Evolutionary conservation across 495 filamentous ascomycete species (phyloP), one percentile per base, ranked within the genome.

Genomic region (Neurospora africana): DNA sequence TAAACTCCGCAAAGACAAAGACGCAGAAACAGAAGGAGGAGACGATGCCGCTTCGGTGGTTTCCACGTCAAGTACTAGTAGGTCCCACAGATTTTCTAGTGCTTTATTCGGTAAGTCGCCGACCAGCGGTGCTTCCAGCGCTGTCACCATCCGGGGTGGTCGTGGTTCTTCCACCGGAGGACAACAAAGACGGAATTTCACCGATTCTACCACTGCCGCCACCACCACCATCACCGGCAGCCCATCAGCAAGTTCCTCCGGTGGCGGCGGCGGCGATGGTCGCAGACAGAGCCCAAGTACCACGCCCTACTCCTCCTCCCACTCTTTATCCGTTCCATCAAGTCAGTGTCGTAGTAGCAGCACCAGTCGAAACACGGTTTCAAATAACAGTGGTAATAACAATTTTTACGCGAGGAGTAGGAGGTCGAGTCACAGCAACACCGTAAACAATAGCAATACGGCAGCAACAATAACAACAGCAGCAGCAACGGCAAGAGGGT

Each of bases 1-100:
- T 30, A 69, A 40, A 33, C 53, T 65, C 4, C 53, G 53, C 3
- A 65, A 65, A 27, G 47, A 40, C 27, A 68, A 61, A 17, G 75
- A 75, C 19, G 35, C 43, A 23, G 69, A 75, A 41, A 53, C 67
- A 2, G 73, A 74, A 4, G 33, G 53, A 7, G 77, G 75, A 11
- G 77, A 76, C 15, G 76, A 80, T 69, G 39, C 75, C 13, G 77
- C 75, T 40, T 78, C 80, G 15, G 35, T 81, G n/a, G 68, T 79
- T 2, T 78, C 78, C 2, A 74, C 80, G 1, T 80, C 79, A 19
- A 78, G 53, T 65, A 65, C 53, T 65, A 65, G 75, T 71, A 58
- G 75, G 68, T 79, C 79, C n/a, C 68, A 71, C 4, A 72, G 75
- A 17, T 76, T 78, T 71, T 65, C 53, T 65, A 65, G 53, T 65